Conservation (phyloP, 257 asterid genomes). For the Verbena officinalis region DNA sequence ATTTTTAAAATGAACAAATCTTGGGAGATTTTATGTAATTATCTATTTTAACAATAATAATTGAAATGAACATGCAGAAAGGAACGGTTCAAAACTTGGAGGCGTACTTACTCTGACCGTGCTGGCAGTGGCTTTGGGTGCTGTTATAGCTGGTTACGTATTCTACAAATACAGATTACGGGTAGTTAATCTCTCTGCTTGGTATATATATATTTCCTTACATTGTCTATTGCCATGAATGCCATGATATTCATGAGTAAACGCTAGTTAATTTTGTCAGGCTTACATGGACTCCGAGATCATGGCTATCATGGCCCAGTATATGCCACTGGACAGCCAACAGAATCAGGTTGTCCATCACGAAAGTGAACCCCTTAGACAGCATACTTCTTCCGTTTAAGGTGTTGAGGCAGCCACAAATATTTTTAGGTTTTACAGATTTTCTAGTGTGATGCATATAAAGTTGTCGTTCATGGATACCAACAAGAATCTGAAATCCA, state of each 20-base stretch:
- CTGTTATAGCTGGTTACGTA: slow-evolving; percentile 66
- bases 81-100: slow-evolving; percentile 59
- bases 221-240: not conserved
- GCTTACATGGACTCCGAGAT: slow-evolving; percentile 98
- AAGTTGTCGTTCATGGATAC: not conserved
- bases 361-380: slow-evolving; percentile 59
- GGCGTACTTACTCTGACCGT: slow-evolving; percentile 51
- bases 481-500: not conserved
- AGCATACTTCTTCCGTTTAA: slow-evolving; percentile 47
- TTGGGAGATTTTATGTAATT: too few relatives aligned
- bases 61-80: slow-evolving; percentile 50
- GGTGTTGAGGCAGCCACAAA: not conserved
- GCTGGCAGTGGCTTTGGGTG: slow-evolving; percentile 56
- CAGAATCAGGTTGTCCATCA: slow-evolving; percentile 70
- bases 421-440: not conserved
- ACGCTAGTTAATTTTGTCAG: too few relatives aligned
- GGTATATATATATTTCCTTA: not conserved
- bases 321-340: slow-evolving; percentile 91
- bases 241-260: too few relatives aligned
- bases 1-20: too few relatives aligned
- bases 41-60: too few relatives aligned
- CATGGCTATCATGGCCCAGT: slow-evolving; percentile 97
- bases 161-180: slow-evolving; percentile 94
- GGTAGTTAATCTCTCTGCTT: slow-evolving; percentile 40
- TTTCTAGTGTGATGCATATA: not conserved